Conservation (phyloP, 495 filamentous ascomycete genomes). For the Tirmania nivea region DNA sequence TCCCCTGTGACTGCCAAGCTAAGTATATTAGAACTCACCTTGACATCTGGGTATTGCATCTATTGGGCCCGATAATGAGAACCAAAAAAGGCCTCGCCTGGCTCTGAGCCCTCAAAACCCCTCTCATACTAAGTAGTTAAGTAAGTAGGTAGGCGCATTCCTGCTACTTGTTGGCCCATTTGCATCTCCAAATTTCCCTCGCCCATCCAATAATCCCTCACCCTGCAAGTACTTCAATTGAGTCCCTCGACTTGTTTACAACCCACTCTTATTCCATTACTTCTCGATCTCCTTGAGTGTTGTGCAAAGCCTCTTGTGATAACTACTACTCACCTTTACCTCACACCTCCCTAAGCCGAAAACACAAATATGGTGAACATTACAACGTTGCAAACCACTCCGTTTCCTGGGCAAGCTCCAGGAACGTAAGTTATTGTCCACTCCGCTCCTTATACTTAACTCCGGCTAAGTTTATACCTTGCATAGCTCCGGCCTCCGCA, state of each 20-base stretch:
- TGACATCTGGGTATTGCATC: no score
- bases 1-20: no score
- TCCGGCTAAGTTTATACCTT: slow-evolving; percentile 4
- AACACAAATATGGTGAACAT: slow-evolving; percentile 1
- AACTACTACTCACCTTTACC: no score
- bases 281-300: background rate
- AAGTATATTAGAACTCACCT: no score
- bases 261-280: background rate
- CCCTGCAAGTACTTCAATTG: background rate
- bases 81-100: background rate
- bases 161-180: background rate
- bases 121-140: background rate
- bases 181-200: background rate
- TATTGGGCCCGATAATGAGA: background rate
- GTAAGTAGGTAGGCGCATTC: no score
- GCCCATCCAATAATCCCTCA: background rate
- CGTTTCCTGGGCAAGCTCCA: slow-evolving; percentile 66
- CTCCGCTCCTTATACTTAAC: background rate
- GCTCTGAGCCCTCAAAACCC: background rate
- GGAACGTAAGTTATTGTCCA: slow-evolving; percentile 60
- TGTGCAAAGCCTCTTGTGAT: background rate
- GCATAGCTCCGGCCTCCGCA: slow-evolving; percentile 80
- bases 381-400: slow-evolving; percentile 9
- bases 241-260: background rate
- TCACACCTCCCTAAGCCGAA: background rate